A percentile compares a stretch with the other conserved stretches of the same genome.
phyloP scores from a whole-genome alignment of 2,329 filamentous ascomycete species.

The Arthrobotrys sphaeroides region DNA sequence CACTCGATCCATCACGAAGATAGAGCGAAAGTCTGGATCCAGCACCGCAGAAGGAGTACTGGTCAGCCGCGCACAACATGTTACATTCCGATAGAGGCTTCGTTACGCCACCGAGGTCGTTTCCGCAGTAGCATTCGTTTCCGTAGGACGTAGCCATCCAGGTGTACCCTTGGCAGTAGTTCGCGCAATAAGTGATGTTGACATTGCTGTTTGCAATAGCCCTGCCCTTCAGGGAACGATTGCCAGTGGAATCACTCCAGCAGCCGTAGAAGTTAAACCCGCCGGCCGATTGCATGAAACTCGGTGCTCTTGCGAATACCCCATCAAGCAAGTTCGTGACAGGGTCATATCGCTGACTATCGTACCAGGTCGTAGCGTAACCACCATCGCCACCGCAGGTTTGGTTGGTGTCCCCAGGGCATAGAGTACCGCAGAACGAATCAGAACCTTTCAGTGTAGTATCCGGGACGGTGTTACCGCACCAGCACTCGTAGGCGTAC shows the following conservation, averaged over 20 bases:
- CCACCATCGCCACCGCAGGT: slow-evolving; percentile 60
- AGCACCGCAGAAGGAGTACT: slow-evolving; percentile 46
- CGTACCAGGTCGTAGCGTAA: slow-evolving; percentile 57
- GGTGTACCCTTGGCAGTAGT: slow-evolving; percentile 27
- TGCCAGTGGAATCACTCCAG: slow-evolving; percentile 39
- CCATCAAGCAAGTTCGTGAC: slow-evolving; percentile 46
- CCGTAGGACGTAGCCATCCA: slow-evolving; percentile 56
- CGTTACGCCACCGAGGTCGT: slow-evolving; percentile 58
- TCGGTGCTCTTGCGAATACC: slow-evolving; percentile 35
- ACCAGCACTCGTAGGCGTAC: slow-evolving; percentile 51
- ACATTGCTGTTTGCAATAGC: slow-evolving; percentile 8
- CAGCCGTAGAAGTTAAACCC: slow-evolving; percentile 35
- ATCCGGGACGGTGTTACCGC: slow-evolving; percentile 57
- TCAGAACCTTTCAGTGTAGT: slow-evolving; percentile 31
- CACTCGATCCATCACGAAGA: slow-evolving; percentile 6
- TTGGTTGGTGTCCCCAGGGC: slow-evolving; percentile 58
- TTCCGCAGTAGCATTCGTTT: slow-evolving; percentile 63
- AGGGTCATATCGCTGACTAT: slow-evolving; percentile 38
- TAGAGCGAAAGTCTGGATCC: slow-evolving; percentile 41
- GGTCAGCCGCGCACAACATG: slow-evolving; percentile 43
- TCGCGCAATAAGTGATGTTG: slow-evolving; percentile 47
- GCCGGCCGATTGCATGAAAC: slow-evolving; percentile 29
- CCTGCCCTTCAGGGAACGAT: slow-evolving; percentile 30
- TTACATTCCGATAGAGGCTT: slow-evolving; percentile 38
- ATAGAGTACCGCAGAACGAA: slow-evolving; percentile 55